phyloP scores from a whole-genome alignment of 2,329 filamentous ascomycete species.

The Botrytis byssoidea region DNA sequence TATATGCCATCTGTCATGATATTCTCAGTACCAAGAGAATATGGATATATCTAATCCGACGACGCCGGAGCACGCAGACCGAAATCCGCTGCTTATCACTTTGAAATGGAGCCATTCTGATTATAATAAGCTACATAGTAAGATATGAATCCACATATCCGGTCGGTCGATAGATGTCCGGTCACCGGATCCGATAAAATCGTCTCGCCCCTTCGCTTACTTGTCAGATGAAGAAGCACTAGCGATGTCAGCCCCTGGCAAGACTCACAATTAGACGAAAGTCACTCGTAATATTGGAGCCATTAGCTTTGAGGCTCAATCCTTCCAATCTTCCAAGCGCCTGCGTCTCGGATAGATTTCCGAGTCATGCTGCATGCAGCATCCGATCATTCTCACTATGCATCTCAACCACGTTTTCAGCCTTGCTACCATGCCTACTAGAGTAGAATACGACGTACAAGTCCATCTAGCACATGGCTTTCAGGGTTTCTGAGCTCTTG shows the following conservation, averaged over 20 bases:
- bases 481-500: not conserved
- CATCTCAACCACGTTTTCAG: constrained; percentile 15
- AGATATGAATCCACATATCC: not conserved
- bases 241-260: not conserved
- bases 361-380: not conserved
- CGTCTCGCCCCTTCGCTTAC: constrained; percentile 1
- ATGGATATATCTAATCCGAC: constrained; percentile 2
- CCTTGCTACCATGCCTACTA: not conserved
- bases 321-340: not conserved
- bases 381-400: constrained; percentile 3
- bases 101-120: not conserved
- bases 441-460: not conserved
- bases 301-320: not conserved
- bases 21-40: not conserved
- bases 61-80: constrained; percentile 1
- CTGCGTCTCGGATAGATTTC: not conserved
- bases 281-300: not conserved
- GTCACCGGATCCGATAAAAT: constrained; percentile 13
- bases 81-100: not conserved
- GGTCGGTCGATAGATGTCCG: not conserved
- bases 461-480: constrained; percentile 2
- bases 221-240: constrained; percentile 12
- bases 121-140: constrained; percentile 6
- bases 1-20: constrained; percentile 7
- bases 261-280: not conserved